These are phyloP conservation scores for Ziziphus jujuba DNA, from an alignment of 306 rosid genomes.

Conservation along the genomic window DNA sequence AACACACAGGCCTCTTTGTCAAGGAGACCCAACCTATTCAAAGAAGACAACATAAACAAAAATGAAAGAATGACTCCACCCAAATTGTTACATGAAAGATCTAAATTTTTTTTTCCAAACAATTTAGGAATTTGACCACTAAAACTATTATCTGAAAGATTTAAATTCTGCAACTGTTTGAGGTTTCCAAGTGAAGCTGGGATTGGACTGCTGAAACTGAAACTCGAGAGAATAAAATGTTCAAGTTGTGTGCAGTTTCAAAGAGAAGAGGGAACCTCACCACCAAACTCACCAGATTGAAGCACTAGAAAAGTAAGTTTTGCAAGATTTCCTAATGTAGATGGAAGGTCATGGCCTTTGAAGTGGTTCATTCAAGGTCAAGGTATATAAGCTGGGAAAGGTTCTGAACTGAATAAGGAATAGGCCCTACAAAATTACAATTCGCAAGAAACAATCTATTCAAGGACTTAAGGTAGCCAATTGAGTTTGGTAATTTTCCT, in stretches of 20 bases:
- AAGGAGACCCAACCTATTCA: not conserved
- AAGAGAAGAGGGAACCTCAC: not conserved
- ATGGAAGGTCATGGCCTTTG: not conserved
- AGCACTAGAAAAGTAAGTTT: not conserved
- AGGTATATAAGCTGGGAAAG: not conserved
- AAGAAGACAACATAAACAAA: not conserved
- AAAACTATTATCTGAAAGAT: not conserved
- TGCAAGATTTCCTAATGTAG: slow-evolving; percentile 21
- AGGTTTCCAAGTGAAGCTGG: slow-evolving; percentile 1
- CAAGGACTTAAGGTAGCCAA: slow-evolving; percentile 17
- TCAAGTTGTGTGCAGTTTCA: not conserved
- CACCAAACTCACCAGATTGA: not conserved
- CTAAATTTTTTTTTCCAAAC: too few species aligned
- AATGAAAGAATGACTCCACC: not conserved
- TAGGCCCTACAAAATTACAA: slow-evolving; percentile 6
- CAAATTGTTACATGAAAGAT: too few species aligned
- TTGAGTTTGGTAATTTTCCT: slow-evolving; percentile 14
- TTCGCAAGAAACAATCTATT: not conserved
- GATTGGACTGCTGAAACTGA: not conserved
- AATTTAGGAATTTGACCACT: not conserved
- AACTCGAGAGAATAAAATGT: not conserved
- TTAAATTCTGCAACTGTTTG: not conserved
- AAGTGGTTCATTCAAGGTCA: not conserved
- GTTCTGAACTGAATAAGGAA: not conserved
- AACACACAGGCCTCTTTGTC: not conserved